phyloP scores from a whole-genome alignment of 2,329 filamentous ascomycete genomes.

The Xylariales sp. region DNA sequence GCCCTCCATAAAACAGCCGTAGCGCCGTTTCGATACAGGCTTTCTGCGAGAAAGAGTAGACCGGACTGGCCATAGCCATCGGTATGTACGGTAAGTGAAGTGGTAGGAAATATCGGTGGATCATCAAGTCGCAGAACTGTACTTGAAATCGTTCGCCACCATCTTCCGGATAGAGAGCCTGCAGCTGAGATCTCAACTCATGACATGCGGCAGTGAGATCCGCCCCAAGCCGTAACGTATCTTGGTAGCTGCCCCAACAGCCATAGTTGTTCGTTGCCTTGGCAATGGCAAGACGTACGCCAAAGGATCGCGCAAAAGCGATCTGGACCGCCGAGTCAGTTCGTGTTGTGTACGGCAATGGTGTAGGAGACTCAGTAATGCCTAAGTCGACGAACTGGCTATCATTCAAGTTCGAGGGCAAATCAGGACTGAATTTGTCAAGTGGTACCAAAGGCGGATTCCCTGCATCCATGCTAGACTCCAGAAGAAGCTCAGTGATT shows the following conservation, averaged over 20 bases:
- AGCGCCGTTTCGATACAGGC: constrained; percentile 42
- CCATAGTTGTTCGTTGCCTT: constrained; percentile 36
- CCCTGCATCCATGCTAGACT: constrained; percentile 40
- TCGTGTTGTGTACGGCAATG: constrained; percentile 29
- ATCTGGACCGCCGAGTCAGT: constrained; percentile 37
- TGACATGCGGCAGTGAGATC: constrained; percentile 31
- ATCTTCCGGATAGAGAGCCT: constrained; percentile 2
- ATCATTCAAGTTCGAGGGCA: constrained; percentile 46
- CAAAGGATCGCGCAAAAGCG: constrained; percentile 36
- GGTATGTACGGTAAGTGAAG: constrained; percentile 49
- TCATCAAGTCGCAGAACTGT: constrained; percentile 41
- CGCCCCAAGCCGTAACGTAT: constrained; percentile 35
- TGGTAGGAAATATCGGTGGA: constrained; percentile 47
- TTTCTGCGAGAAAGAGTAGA: constrained; percentile 44
- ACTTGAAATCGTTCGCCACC: constrained; percentile 30
- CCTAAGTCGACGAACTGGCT: constrained; percentile 32
- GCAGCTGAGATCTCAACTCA: neutral
- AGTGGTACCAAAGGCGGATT: constrained; percentile 39
- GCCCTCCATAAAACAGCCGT: constrained; percentile 28
- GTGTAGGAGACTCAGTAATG: constrained; percentile 7
- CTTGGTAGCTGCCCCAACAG: constrained; percentile 32
- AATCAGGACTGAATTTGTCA: constrained; percentile 42
- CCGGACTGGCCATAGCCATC: constrained; percentile 30
- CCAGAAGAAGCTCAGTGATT: constrained; percentile 42
- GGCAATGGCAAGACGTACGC: constrained; percentile 34